Evolutionary conservation across 768 basidiomycete genomes (phyloP), one percentile per base, ranked within the genome.

Genomic region (Lentinula edodes): DNA sequence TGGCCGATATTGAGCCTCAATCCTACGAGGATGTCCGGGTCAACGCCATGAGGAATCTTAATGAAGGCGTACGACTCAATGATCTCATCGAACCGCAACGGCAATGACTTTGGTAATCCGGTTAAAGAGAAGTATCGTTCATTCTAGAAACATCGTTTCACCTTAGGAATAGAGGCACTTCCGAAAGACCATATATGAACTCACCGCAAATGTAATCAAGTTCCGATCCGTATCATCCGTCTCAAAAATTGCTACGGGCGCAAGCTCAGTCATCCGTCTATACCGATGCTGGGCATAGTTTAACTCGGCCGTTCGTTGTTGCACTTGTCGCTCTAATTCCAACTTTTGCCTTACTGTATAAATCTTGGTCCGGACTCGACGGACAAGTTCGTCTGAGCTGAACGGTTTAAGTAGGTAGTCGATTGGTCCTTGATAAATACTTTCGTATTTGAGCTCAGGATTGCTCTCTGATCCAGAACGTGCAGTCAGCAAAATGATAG

Each of bases 221-320:
- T 34, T 45, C 32, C 43, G 42, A 38, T 60, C 48, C 18, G 8
- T 13, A 9, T 50, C 58, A 50, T 60, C 58, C 12, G 58, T 50
- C 28, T 60, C 58, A 35, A 60, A 60, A 10, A 60, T 36, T 16
- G 58, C 58, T 18, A 60, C 58, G 5, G 58, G 58, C 13, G 58
- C 42, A 32, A 60, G 15, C 45, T 60, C 58, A 16, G 45, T 60
- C 42, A 60, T 60, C 13, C 58, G 42, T 36, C 50, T 45, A 35
- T 60, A 60, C 16, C 58, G 23, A 6, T 50, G 45, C 18, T 50
- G 45, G 10, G 58, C 50, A 45, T 34, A 34, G 18, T 23, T 18
- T 28, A 60, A 38, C 58, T 60, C 58, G 5, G n/a, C 45, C 32
- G 45, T 50, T 34, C 38, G 58, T 9, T 34, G 20, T 8, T 50